Percentiles rank a stretch among this genome's conserved stretches.
These are phyloP conservation scores for Leccinellum albellum DNA, from an alignment of 768 basidiomycete species.

Conservation along the genomic window DNA sequence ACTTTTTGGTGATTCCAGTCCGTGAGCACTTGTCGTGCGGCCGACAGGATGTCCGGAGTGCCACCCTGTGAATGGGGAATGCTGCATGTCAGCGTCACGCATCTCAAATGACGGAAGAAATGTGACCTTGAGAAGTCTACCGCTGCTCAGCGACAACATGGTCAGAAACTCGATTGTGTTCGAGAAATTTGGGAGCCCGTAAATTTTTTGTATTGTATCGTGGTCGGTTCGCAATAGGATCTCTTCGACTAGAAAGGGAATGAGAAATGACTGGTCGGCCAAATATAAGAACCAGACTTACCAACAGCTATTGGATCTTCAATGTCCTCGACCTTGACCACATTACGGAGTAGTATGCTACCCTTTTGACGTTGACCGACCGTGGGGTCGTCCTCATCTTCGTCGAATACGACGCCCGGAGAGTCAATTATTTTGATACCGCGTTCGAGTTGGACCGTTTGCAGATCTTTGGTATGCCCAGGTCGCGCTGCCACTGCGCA, in stretches of 20 bases:
- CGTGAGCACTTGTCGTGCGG: slow-evolving; percentile 75
- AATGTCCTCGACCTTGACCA: slow-evolving; percentile 86
- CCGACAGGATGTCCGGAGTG: slow-evolving; percentile 79
- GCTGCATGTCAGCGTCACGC: not conserved
- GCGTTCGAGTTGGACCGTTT: slow-evolving; percentile 88
- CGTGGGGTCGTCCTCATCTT: slow-evolving; percentile 53
- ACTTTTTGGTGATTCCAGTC: slow-evolving; percentile 99
- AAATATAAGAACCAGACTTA: slow-evolving; percentile 32
- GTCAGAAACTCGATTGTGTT: slow-evolving; percentile 83
- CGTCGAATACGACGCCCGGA: slow-evolving; percentile 95
- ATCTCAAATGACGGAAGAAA: not conserved
- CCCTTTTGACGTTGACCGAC: slow-evolving; percentile 43
- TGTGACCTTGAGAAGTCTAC: slow-evolving; percentile 75
- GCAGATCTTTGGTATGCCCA: slow-evolving; percentile 89
- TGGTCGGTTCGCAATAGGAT: slow-evolving; percentile 71
- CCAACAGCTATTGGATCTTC: slow-evolving; percentile 89
- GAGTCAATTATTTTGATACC: slow-evolving; percentile 92
- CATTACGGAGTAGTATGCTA: slow-evolving; percentile 79
- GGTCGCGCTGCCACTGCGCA: slow-evolving; percentile 94
- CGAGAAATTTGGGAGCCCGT: slow-evolving; percentile 73
- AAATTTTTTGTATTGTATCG: slow-evolving; percentile 76
- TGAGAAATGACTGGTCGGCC: not conserved
- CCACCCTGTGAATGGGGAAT: slow-evolving; percentile 61
- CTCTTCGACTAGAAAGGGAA: slow-evolving; percentile 64
- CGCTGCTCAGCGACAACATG: slow-evolving; percentile 80